Percentiles rank a stretch among this genome's conserved stretches.
Evolutionary conservation across 2,329 filamentous ascomycete genomes (phyloP).

Genomic region (Pezicula rhizophila): DNA sequence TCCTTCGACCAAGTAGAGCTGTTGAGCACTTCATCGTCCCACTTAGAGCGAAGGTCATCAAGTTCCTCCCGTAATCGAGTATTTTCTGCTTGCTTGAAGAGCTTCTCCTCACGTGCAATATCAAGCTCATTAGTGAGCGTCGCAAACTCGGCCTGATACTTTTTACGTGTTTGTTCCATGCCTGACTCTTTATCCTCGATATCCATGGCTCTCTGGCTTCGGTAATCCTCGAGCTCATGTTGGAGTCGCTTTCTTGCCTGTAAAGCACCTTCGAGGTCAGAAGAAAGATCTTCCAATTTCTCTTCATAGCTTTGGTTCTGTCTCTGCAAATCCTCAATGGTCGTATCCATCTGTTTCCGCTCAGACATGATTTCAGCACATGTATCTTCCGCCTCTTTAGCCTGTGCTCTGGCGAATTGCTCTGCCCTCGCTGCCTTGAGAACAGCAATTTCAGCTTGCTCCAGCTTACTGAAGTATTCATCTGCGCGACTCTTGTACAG

Average conservation of each 20-base stretch:
- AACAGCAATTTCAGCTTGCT: constrained; percentile 93
- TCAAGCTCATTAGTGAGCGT: constrained; percentile 88
- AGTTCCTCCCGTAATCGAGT: constrained; percentile 88
- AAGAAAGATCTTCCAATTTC: constrained; percentile 82
- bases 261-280: constrained; percentile 76
- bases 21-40: constrained; percentile 97
- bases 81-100: constrained; percentile 81
- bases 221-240: constrained; percentile 95
- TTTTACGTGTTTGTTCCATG: constrained; percentile 94
- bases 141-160: constrained; percentile 91
- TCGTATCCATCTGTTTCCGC: constrained; percentile 80
- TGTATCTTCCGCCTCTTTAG: constrained; percentile 84
- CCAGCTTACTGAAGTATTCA: constrained; percentile 94
- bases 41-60: constrained; percentile 89
- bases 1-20: constrained; percentile 98
- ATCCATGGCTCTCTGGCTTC: constrained; percentile 89
- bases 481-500: constrained; percentile 90
- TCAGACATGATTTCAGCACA: constrained; percentile 88
- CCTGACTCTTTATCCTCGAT: constrained; percentile 95
- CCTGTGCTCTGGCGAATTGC: constrained; percentile 87
- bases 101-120: constrained; percentile 82
- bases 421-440: constrained; percentile 88
- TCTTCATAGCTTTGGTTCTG: constrained; percentile 88
- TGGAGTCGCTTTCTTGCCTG: constrained; percentile 93
- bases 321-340: constrained; percentile 83